Conservation (phyloP, 2,329 filamentous ascomycete genomes). For the Fusarium globosum region DNA sequence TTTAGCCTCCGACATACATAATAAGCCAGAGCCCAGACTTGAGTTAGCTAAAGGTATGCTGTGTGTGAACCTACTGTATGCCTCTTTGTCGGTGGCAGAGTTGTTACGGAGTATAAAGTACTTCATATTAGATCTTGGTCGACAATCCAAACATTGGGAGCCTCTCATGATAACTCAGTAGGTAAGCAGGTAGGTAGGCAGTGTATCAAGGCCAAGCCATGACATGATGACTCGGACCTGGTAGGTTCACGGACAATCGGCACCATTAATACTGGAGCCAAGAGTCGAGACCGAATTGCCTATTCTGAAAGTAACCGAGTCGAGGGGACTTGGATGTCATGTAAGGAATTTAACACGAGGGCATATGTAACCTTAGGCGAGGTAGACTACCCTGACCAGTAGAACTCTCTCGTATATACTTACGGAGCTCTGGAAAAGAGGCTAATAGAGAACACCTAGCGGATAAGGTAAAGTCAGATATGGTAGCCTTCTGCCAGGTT, state of each 20-base stretch:
- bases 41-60: background rate
- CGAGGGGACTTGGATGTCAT: background rate
- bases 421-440: conserved; percentile 7
- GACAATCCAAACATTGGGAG: background rate
- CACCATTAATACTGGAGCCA: conserved; percentile 11
- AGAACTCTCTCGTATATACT: background rate
- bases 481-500: conserved; percentile 5
- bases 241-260: conserved; percentile 38
- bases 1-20: conserved; percentile 17
- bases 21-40: background rate
- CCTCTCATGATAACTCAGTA: background rate
- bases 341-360: conserved; percentile 24
- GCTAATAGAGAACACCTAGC: conserved; percentile 23
- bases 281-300: conserved; percentile 27
- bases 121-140: background rate
- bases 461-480: background rate
- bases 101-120: background rate
- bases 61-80: background rate
- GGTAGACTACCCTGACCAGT: background rate
- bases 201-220: conserved; percentile 1
- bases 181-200: background rate
- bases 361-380: conserved; percentile 22
- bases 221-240: conserved; percentile 22
- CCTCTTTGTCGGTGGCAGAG: background rate
- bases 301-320: conserved; percentile 22